Base-by-base conservation (phyloP, 306 rosid genomes). In the Prunus mira region DNA sequence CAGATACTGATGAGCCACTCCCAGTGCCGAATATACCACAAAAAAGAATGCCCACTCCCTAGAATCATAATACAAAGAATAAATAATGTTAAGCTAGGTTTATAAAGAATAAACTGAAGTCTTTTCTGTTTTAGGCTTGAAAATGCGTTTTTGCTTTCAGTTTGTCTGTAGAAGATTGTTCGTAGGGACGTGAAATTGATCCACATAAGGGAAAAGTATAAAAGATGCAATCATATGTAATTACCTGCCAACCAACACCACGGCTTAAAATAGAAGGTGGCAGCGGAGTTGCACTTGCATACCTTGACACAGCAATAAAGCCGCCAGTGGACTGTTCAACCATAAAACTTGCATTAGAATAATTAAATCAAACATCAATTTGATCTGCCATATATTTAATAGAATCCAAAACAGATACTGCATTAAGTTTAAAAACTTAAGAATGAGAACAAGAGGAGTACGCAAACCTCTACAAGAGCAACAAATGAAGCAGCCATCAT, bases 181-280 rank as follows among this genome's bases (percentile, higher is more conserved):
- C 0, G 0, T 38, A 38, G 43, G 43, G 9, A 38, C 9, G 9
- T 38, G 43, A 34, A 34, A 34, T 34, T 34, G 41, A 34, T 34
- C 8, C 41, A 34, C 41, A 34, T 5, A 34, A 34, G 41, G 6
- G 41, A 34, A 5, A 57, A 19, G n/a, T 19, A n/a, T 24, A 43
- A 49, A 11, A 22, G 12, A 61, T 6, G 17, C 9, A 62, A 17
- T 32, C 50, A 5, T 22, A 54, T 18, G 12, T 18, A 30, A 49
- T 72, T 88, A 93, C 98, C 97, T 94, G 98, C 98, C 98, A 94
- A 77, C 98, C 98, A 24, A 93, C 88, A 34, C 98, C 98, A 0
- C 98, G 97, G 86, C 98, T 93, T 73, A 93, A 96, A 73, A 94
- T 78, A 67, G 97, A 88, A 67, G 98, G 96, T 5, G 98, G 98